Evolutionary conservation across 331 rosid genomes (phyloP).

Genomic region (Acacia pycnantha): DNA sequence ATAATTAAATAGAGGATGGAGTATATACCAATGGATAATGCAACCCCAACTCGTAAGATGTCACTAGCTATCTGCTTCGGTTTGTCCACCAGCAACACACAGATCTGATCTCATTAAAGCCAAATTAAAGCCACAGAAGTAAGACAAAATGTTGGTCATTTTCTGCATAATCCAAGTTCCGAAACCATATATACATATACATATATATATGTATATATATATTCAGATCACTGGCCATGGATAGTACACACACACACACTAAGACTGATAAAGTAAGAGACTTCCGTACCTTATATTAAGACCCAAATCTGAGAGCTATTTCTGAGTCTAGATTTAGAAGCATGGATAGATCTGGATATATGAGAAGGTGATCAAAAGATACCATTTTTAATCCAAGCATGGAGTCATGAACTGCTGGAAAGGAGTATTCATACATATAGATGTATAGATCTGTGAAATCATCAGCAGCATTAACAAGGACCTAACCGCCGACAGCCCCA

Average conservation of each 20-base stretch:
- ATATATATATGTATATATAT: not conserved
- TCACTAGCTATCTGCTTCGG: not conserved
- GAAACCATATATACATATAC: not conserved
- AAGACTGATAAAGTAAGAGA: not conserved
- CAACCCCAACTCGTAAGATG: conserved; percentile 33
- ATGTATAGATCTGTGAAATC: conserved; percentile 46
- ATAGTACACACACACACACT: not conserved
- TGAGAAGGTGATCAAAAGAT: conserved; percentile 30
- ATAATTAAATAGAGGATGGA: conserved; percentile 3
- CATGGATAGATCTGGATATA: not conserved
- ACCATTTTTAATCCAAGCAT: conserved; percentile 35
- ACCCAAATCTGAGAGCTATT: not conserved
- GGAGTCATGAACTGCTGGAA: conserved; percentile 22
- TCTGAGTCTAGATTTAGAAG: conserved; percentile 19
- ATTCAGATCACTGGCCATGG: not conserved
- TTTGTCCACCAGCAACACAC: conserved; percentile 52
- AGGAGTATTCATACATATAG: conserved; percentile 36
- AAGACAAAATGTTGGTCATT: conserved; percentile 13
- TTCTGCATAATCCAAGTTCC: conserved; percentile 32
- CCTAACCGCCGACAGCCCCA: conserved; percentile 31
- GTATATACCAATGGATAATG: not conserved
- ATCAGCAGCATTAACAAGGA: conserved; percentile 27
- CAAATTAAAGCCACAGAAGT: not conserved
- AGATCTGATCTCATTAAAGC: conserved; percentile 24
- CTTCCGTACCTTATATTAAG: conserved; percentile 17